phyloP scores from a whole-genome alignment of 1,284 basidiomycete genomes.

The Puccinia novopanici region DNA sequence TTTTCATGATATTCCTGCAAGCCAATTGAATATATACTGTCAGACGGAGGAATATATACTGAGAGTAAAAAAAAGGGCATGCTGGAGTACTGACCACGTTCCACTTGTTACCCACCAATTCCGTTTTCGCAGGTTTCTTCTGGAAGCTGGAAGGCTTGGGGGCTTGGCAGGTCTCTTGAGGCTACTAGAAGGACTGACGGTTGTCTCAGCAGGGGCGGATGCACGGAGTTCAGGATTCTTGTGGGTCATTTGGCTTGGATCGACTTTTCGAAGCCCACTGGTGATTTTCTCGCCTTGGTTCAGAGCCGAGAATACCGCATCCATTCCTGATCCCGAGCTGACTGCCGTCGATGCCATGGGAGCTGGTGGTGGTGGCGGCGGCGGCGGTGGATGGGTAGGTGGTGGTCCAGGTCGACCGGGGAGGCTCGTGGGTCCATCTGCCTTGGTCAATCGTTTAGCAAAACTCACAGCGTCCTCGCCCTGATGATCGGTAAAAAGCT shows the following conservation, averaged over 20 bases:
- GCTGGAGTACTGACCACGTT: constrained; percentile 68
- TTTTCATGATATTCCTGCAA: constrained; percentile 88
- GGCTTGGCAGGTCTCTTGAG: constrained; percentile 66
- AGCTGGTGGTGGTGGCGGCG: constrained; percentile 62
- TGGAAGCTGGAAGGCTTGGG: constrained; percentile 74
- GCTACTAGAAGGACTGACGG: constrained; percentile 55
- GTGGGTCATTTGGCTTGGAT: constrained; percentile 95
- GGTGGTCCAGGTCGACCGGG: constrained; percentile 63
- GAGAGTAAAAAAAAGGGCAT: neutral
- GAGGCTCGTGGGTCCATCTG: constrained; percentile 27
- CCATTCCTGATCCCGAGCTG: constrained; percentile 65
- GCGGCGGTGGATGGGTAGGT: constrained; percentile 64
- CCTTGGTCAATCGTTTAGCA: constrained; percentile 21
- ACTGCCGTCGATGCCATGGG: constrained; percentile 62
- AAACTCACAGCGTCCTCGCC: constrained; percentile 57
- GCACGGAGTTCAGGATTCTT: constrained; percentile 88
- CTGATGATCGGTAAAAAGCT: constrained; percentile 50
- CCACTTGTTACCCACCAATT: constrained; percentile 93
- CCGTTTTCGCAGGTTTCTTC: constrained; percentile 91
- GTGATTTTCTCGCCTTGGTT: constrained; percentile 90
- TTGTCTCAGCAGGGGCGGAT: constrained; percentile 67
- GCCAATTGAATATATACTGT: neutral
- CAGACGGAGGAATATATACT: neutral
- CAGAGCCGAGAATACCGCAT: constrained; percentile 87
- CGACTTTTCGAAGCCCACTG: constrained; percentile 86